Evolutionary conservation across 2,329 filamentous ascomycete genomes (phyloP).

Genomic region (Paecilomyces sp.): DNA sequence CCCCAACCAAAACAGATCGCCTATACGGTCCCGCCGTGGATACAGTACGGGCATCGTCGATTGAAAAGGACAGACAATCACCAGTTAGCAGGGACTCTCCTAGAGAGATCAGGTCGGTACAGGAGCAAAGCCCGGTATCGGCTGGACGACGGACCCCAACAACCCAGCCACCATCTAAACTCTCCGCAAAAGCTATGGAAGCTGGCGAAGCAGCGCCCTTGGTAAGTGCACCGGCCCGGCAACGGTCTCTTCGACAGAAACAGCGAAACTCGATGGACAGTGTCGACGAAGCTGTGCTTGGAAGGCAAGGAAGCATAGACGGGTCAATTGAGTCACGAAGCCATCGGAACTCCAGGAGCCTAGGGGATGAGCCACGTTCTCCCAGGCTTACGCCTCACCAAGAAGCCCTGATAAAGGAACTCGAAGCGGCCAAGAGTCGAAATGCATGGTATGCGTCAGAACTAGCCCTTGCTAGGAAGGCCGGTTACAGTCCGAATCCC

Average conservation of each 20-base stretch:
- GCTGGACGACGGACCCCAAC: slow-evolving; percentile 63
- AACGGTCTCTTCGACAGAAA: slow-evolving; percentile 50
- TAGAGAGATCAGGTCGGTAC: slow-evolving; percentile 27
- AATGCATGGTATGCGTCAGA: slow-evolving; percentile 98
- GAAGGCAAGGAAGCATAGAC: slow-evolving; percentile 32
- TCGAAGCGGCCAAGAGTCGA: slow-evolving; percentile 74
- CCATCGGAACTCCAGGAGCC: slow-evolving; percentile 33
- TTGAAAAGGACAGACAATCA: slow-evolving; percentile 42
- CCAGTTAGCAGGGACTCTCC: slow-evolving; percentile 38
- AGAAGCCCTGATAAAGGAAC: slow-evolving; percentile 70
- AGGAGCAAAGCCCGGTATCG: slow-evolving; percentile 44
- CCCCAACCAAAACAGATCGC: slow-evolving; percentile 44
- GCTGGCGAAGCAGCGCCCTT: slow-evolving; percentile 39
- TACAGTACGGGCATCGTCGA: slow-evolving; percentile 32
- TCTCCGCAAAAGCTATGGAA: slow-evolving; percentile 40
- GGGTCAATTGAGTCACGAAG: slow-evolving; percentile 30
- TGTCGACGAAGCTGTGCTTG: slow-evolving; percentile 50
- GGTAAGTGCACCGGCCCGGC: slow-evolving; percentile 34
- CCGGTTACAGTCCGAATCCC: slow-evolving; percentile 71
- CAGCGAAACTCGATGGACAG: slow-evolving; percentile 64
- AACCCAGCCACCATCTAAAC: slow-evolving; percentile 41
- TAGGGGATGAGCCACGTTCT: slow-evolving; percentile 38
- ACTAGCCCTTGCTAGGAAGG: slow-evolving; percentile 80
- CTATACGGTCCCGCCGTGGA: slow-evolving; percentile 37
- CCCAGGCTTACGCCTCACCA: slow-evolving; percentile 40